Percentiles rank a stretch among this genome's conserved stretches.
Conservation (phyloP, 495 filamentous ascomycete species). For the Baudoinia panamericana region DNA sequence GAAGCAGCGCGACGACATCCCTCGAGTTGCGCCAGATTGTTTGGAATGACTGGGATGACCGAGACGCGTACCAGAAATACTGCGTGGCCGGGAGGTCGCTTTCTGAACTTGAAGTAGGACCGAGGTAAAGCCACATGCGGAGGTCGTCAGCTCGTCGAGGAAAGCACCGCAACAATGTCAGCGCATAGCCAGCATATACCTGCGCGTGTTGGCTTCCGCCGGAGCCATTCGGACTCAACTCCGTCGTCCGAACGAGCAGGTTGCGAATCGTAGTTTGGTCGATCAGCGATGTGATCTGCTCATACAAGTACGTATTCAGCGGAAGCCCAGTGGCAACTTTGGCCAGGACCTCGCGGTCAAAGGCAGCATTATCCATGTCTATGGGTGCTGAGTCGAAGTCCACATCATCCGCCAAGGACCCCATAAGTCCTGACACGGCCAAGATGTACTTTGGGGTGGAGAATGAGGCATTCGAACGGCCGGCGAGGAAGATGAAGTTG, state of each 20-base stretch:
- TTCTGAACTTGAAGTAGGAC: slow-evolving; percentile 44
- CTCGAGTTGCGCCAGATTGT: slow-evolving; percentile 47
- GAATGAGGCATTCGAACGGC: slow-evolving; percentile 33
- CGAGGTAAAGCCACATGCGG: slow-evolving; percentile 84
- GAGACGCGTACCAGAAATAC: slow-evolving; percentile 77
- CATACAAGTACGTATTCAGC: slow-evolving; percentile 26
- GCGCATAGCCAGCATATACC: slow-evolving; percentile 69
- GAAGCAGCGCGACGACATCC: slow-evolving; percentile 45
- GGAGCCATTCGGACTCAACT: slow-evolving; percentile 19
- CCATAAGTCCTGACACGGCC: slow-evolving; percentile 46
- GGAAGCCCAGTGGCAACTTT: slow-evolving; percentile 15
- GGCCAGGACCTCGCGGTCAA: slow-evolving; percentile 13
- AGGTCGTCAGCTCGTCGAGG: slow-evolving; percentile 76
- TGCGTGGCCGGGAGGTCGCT: slow-evolving; percentile 56
- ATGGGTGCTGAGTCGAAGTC: slow-evolving; percentile 34
- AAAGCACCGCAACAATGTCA: slow-evolving; percentile 78
- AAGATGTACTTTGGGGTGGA: slow-evolving; percentile 31
- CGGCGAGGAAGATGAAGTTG: slow-evolving; percentile 66
- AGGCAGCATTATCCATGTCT: slow-evolving; percentile 13
- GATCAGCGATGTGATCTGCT: slow-evolving; percentile 49
- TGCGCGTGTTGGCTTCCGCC: slow-evolving; percentile 40
- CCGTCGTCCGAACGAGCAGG: slow-evolving; percentile 24
- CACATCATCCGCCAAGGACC: slow-evolving; percentile 47
- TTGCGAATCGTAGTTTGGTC: slow-evolving; percentile 38
- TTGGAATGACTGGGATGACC: slow-evolving; percentile 51